phyloP scores from a whole-genome alignment of 768 basidiomycete species.

The Boletus edulis region DNA sequence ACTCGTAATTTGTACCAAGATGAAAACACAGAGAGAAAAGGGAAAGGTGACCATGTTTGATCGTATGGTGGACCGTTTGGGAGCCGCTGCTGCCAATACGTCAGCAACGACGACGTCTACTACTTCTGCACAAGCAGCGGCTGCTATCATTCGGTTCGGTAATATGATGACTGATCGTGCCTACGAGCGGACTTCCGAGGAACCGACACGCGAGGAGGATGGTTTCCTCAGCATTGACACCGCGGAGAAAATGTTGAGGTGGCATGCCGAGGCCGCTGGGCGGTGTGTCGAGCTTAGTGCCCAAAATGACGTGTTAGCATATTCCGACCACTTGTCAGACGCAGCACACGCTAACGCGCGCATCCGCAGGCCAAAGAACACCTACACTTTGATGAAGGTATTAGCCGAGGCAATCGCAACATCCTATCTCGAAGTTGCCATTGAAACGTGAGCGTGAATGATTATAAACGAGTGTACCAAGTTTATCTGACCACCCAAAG shows the following conservation, averaged over 20 bases:
- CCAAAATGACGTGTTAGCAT: conserved; percentile 76
- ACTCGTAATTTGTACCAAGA: conserved; percentile 29
- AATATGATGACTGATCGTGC: conserved; percentile 61
- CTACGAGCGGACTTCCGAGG: conserved; percentile 58
- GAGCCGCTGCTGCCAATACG: conserved; percentile 68
- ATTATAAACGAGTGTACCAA: not conserved
- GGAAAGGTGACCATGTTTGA: conserved; percentile 83
- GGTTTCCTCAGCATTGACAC: conserved; percentile 71
- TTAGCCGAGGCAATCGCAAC: conserved; percentile 83
- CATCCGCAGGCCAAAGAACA: conserved; percentile 76
- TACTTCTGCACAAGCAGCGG: conserved; percentile 82
- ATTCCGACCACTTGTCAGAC: not conserved
- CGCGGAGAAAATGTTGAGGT: conserved; percentile 90
- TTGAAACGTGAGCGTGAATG: conserved; percentile 78
- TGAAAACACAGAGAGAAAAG: conserved; percentile 53
- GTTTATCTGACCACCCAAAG: conserved; percentile 38
- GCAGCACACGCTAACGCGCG: conserved; percentile 4
- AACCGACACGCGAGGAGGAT: conserved; percentile 76
- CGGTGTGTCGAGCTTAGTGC: conserved; percentile 88
- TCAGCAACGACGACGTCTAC: conserved; percentile 57
- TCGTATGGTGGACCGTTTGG: conserved; percentile 83
- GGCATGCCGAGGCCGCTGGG: conserved; percentile 98
- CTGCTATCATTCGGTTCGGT: conserved; percentile 86
- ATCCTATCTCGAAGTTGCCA: conserved; percentile 85
- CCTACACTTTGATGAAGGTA: conserved; percentile 76